Percentiles rank a stretch among this genome's conserved stretches.
phyloP scores from a whole-genome alignment of 495 filamentous ascomycete species.

The Trichoderma asperelloides region DNA sequence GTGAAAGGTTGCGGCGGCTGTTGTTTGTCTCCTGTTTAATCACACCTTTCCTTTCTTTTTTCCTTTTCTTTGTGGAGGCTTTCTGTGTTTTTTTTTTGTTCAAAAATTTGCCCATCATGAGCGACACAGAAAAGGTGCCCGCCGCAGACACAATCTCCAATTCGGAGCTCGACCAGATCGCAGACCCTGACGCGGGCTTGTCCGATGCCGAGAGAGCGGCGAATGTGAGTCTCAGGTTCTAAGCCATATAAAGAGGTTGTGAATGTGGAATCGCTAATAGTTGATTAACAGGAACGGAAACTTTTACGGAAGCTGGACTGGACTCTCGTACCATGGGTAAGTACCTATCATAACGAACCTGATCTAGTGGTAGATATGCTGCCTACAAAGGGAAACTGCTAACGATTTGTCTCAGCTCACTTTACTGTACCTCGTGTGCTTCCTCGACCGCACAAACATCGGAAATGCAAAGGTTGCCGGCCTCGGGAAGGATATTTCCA shows the following conservation, averaged over 20 bases:
- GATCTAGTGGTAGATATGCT: not conserved
- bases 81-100: not conserved
- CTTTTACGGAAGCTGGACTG: slow-evolving; percentile 65
- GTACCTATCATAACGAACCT: slow-evolving; percentile 10
- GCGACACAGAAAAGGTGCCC: slow-evolving; percentile 7
- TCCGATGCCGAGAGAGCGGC: slow-evolving; percentile 43
- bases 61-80: not conserved
- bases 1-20: not conserved
- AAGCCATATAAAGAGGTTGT: not conserved
- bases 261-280: not conserved
- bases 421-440: slow-evolving; percentile 75
- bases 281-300: slow-evolving; percentile 46
- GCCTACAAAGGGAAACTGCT: not conserved
- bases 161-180: not conserved
- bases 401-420: slow-evolving; percentile 45
- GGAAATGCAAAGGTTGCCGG: slow-evolving; percentile 84
- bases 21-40: slow-evolving; percentile 2
- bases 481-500: slow-evolving; percentile 49
- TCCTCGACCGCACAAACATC: slow-evolving; percentile 76
- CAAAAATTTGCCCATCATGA: slow-evolving; percentile 7
- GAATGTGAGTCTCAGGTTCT: slow-evolving; percentile 30
- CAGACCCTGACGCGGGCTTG: slow-evolving; percentile 45
- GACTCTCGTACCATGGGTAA: slow-evolving; percentile 63
- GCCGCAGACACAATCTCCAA: not conserved
- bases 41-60: not conserved